Evolutionary conservation across 2,329 filamentous ascomycete species (phyloP).

Genomic region (Microascus cirrosus): DNA sequence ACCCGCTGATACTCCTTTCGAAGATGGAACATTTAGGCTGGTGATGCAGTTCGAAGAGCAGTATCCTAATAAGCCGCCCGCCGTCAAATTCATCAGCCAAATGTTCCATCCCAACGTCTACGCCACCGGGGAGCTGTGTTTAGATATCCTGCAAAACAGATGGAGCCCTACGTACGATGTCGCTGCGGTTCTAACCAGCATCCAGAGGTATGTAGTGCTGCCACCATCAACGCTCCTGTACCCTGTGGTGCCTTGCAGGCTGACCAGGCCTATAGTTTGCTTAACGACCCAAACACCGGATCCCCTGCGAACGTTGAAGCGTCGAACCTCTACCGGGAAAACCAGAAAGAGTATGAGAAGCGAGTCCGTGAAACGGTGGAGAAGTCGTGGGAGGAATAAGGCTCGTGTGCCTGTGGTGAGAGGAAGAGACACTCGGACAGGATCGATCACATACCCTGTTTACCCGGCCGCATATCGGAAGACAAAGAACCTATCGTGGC

Average conservation of each 20-base stretch:
- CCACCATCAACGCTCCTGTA: not conserved
- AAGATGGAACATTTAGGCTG: constrained; percentile 93
- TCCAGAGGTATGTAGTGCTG: constrained; percentile 63
- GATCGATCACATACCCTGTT: not conserved
- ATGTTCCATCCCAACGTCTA: constrained; percentile 99
- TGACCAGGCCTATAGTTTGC: constrained; percentile 47
- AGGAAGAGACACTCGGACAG: not conserved
- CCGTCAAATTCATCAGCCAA: constrained; percentile 95
- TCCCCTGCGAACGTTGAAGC: constrained; percentile 97
- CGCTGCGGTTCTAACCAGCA: constrained; percentile 90
- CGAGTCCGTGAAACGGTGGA: constrained; percentile 92
- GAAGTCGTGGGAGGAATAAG: constrained; percentile 95
- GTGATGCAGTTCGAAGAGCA: constrained; percentile 99
- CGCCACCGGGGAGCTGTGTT: constrained; percentile 86
- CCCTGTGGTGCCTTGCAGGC: constrained; percentile 2
- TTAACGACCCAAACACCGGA: constrained; percentile 98
- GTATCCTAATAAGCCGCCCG: constrained; percentile 95
- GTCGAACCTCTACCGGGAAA: constrained; percentile 97
- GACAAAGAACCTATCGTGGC: not conserved
- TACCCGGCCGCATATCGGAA: not conserved
- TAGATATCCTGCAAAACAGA: constrained; percentile 94
- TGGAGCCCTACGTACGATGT: constrained; percentile 99
- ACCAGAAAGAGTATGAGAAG: constrained; percentile 92
- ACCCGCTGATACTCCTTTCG: constrained; percentile 91
- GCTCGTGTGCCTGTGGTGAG: not conserved